These are phyloP conservation scores for Tricholoma flavovirens DNA, from an alignment of 768 basidiomycete species.

Conservation along the genomic window DNA sequence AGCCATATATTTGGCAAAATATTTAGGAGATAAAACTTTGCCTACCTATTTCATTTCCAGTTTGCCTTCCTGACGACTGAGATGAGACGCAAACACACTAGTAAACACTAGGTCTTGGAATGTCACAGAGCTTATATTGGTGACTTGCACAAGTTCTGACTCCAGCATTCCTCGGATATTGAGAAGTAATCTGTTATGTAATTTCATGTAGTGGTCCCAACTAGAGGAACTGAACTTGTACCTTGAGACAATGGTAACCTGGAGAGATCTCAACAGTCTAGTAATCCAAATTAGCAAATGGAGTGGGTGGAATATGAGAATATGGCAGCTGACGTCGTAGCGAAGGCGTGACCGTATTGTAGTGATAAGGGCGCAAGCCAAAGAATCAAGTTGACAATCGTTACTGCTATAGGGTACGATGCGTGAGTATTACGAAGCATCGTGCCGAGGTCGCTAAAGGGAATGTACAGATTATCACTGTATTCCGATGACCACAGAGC, in stretches of 20 bases:
- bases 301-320: background rate
- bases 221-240: background rate
- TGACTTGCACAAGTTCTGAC: background rate
- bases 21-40: no score
- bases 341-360: slow-evolving; percentile 13
- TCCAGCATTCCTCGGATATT: slow-evolving; percentile 15
- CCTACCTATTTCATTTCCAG: no score
- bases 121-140: background rate
- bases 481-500: background rate
- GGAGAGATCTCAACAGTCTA: slow-evolving; percentile 17
- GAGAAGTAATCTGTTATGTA: slow-evolving; percentile 15
- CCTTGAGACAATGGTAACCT: slow-evolving; percentile 25
- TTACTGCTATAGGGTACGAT: slow-evolving; percentile 13
- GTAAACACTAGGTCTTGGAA: background rate
- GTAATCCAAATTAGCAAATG: background rate
- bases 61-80: no score
- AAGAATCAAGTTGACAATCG: slow-evolving; percentile 22
- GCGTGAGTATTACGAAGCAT: background rate
- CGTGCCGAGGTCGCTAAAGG: background rate
- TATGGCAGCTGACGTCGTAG: slow-evolving; percentile 12
- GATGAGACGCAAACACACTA: no score
- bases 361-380: slow-evolving; percentile 22
- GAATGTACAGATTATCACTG: slow-evolving; percentile 21
- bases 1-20: no score
- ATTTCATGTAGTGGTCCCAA: background rate